Evolutionary conservation across 2,329 filamentous ascomycete species (phyloP), one percentile per base, ranked within the genome.

Genomic region (Aspergillus niger): DNA sequence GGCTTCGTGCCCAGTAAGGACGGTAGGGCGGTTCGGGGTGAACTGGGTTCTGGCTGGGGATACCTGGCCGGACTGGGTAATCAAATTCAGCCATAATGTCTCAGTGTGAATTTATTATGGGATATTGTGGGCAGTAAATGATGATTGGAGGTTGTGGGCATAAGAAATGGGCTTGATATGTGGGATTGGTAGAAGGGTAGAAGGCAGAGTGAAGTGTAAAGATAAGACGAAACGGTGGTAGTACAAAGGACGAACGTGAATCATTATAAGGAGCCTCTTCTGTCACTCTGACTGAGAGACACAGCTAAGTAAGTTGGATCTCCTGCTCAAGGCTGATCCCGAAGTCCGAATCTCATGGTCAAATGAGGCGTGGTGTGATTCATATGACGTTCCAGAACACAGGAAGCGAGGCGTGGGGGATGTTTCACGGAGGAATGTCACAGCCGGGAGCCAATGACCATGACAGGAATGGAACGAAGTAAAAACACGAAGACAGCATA

Each of bases 1-100:
- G 63, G 63, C 72, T 74, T 56, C 72, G 71, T 50, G 76, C 74
- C 76, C 77, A 79, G 60, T 73, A 76, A 24, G 77, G 76, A 43
- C 72, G 61, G 55, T 76, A 73, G 17, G 65, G 64, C 28, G 64
- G 26, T 32, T 71, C 67, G 61, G 60, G 58, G 53, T 59, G 17
- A 38, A 24, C 53, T 36, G 57, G 43, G 60, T 63, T 65, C 24
- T 62, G 56, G 43, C 36, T 53, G 32, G 63, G 51, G 44, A 58
- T 59, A 44, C 55, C 63, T 52, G 64, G 44, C 28, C 50, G 65
- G 43, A 68, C 68, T 68, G 66, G 62, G 60, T 56, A 55, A 57
- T 66, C 52, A 62, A 55, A 67, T 61, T 70, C 67, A 57, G 74
- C 60, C 51, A 64, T 65, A 20, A 70, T 65, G 55, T 38, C 48